Conservation (phyloP, 2,329 filamentous ascomycete genomes). For the Stylonectria norvegica region DNA sequence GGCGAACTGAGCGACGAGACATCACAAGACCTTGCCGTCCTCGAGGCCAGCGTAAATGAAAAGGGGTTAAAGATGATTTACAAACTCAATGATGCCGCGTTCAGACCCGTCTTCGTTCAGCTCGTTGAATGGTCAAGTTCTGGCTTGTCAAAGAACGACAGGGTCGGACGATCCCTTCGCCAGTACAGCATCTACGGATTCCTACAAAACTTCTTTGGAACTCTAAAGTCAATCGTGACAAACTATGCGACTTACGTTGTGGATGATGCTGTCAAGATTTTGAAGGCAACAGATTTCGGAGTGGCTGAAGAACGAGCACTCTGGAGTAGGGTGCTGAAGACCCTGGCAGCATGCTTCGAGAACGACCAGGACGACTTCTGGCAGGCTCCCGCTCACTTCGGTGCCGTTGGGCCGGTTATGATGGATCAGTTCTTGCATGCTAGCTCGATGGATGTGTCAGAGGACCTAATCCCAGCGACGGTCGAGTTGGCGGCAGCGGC, state of each 20-base stretch:
- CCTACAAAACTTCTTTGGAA: conserved; percentile 73
- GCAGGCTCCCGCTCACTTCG: conserved; percentile 87
- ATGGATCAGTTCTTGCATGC: conserved; percentile 61
- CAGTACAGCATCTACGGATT: conserved; percentile 80
- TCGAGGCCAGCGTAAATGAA: conserved; percentile 65
- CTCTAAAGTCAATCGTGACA: conserved; percentile 90
- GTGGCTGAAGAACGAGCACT: conserved; percentile 52
- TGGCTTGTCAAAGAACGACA: conserved; percentile 60
- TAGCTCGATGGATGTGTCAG: conserved; percentile 38
- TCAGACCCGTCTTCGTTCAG: conserved; percentile 84
- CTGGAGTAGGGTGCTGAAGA: conserved; percentile 66
- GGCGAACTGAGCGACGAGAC: conserved; percentile 43
- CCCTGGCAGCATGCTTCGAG: conserved; percentile 72
- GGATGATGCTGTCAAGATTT: conserved; percentile 66
- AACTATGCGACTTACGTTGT: conserved; percentile 84
- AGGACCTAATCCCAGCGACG: conserved; percentile 68
- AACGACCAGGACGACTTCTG: conserved; percentile 95
- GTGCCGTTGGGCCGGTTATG: conserved; percentile 65
- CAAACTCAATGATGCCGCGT: conserved; percentile 91
- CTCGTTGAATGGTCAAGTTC: conserved; percentile 77
- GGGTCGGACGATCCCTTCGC: conserved; percentile 55
- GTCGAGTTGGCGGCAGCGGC: conserved; percentile 77
- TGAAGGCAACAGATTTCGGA: conserved; percentile 51
- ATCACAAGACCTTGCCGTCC: conserved; percentile 48
- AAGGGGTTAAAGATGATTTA: conserved; percentile 86